Percentiles rank a stretch among this genome's conserved stretches.
Evolutionary conservation across 305 asterid species (phyloP).

Genomic region (Nicotiana rustica): DNA sequence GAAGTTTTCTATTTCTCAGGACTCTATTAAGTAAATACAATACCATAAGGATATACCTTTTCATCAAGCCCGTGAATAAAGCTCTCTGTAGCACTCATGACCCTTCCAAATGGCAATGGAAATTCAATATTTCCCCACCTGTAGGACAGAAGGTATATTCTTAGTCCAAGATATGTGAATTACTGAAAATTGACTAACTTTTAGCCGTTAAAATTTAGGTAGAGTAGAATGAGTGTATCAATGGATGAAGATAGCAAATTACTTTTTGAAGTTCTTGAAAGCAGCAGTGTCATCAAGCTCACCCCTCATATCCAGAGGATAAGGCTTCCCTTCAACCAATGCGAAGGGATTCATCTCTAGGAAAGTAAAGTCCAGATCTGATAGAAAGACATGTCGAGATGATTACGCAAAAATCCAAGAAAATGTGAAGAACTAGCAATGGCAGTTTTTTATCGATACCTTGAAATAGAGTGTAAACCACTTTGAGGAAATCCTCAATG

Average conservation of each 20-base stretch:
- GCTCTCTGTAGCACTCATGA: constrained; percentile 82
- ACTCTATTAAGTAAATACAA: neutral
- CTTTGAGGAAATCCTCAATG: constrained; percentile 81
- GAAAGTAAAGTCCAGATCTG: constrained; percentile 92
- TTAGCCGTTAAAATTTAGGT: neutral
- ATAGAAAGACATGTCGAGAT: constrained; percentile 28
- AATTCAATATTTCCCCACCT: constrained; percentile 93
- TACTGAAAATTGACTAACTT: constrained; percentile 3
- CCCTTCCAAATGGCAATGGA: constrained; percentile 94
- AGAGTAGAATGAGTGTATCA: neutral
- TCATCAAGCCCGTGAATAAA: constrained; percentile 87
- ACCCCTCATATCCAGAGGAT: constrained; percentile 95
- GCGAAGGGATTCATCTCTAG: constrained; percentile 96
- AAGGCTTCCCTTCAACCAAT: constrained; percentile 86
- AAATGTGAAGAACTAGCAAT: neutral
- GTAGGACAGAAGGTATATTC: constrained; percentile 31
- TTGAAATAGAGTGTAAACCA: constrained; percentile 60
- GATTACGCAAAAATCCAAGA: constrained; percentile 34
- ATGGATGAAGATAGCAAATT: constrained; percentile 23
- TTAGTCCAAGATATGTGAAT: neutral
- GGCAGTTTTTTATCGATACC: constrained; percentile 50
- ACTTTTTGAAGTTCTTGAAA: constrained; percentile 94
- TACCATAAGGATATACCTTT: constrained; percentile 56
- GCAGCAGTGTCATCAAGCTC: constrained; percentile 95
- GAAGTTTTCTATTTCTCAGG: neutral